Percentiles rank a stretch among this genome's conserved stretches.
phyloP scores from a whole-genome alignment of 495 filamentous ascomycete species.

The Rostrohypoxylon terebratum region DNA sequence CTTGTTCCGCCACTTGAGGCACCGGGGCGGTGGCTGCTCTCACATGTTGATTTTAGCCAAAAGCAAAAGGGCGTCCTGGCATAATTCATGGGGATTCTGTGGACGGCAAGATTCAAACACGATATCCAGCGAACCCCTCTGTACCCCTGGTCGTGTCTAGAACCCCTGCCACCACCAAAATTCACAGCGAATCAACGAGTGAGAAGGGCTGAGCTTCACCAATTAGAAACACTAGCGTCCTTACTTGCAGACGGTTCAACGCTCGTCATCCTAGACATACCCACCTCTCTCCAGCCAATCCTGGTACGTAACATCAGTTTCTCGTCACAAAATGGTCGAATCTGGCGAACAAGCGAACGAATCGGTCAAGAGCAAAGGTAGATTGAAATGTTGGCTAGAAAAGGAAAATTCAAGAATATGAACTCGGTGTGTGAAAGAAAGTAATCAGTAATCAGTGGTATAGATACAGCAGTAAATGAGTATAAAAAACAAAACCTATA shows the following conservation, averaged over 20 bases:
- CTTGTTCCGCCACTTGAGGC: not conserved
- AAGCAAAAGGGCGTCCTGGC: not conserved
- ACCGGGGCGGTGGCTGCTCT: not conserved
- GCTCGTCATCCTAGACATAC: conserved; percentile 36
- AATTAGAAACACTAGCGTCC: conserved; percentile 46
- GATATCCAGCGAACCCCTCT: conserved; percentile 11
- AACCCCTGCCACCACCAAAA: conserved; percentile 22
- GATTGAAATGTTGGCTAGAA: not conserved
- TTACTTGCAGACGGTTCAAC: conserved; percentile 43
- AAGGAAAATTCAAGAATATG: not conserved
- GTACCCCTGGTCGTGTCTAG: conserved; percentile 27
- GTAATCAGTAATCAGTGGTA: not conserved
- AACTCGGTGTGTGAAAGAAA: not conserved
- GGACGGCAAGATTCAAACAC: conserved; percentile 22
- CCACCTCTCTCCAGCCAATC: conserved; percentile 2
- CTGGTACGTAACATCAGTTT: not conserved
- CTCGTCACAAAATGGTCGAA: not conserved
- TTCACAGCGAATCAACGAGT: conserved; percentile 34
- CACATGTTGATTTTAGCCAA: conserved; percentile 27
- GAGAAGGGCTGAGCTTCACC: conserved; percentile 28
- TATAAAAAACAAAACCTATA: not conserved
- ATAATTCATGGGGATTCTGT: conserved; percentile 20
- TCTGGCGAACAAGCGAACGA: not conserved
- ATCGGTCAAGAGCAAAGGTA: not conserved
- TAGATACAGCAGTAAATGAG: not conserved